phyloP scores from a whole-genome alignment of 768 basidiomycete genomes.

The Rhizopogon vesiculosus region DNA sequence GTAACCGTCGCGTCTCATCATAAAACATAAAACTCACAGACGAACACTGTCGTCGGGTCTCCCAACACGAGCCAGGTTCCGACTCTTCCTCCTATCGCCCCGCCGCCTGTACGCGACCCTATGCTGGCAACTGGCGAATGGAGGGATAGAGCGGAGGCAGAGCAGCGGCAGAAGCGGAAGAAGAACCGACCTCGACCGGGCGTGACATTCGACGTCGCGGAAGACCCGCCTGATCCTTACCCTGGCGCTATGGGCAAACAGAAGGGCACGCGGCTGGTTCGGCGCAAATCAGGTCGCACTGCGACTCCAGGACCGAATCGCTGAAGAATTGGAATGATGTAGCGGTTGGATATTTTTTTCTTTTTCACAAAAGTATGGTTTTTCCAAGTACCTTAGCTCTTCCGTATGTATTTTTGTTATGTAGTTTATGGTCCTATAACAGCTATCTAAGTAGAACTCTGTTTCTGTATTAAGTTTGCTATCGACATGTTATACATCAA shows the following conservation, averaged over 20 bases:
- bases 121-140: conserved; percentile 62
- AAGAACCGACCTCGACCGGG: conserved; percentile 47
- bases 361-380: too few species aligned
- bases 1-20: conserved; percentile 5
- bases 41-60: conserved; percentile 71
- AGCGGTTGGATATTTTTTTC: too few species aligned
- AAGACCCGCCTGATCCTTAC: conserved; percentile 43
- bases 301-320: conserved; percentile 17
- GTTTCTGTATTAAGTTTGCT: too few species aligned
- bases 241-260: conserved; percentile 6
- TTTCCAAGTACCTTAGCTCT: background rate
- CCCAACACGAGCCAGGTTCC: conserved; percentile 60
- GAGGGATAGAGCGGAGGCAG: conserved; percentile 61
- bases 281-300: conserved; percentile 25
- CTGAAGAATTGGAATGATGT: background rate
- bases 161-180: conserved; percentile 31
- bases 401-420: background rate
- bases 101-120: conserved; percentile 63
- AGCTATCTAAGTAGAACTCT: background rate
- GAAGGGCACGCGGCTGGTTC: conserved; percentile 22
- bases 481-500: too few species aligned
- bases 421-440: background rate
- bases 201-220: conserved; percentile 60
- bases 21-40: conserved; percentile 26
- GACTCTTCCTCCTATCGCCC: conserved; percentile 34